Percentiles rank a stretch among this genome's conserved stretches.
phyloP scores from a whole-genome alignment of 2,329 filamentous ascomycete genomes.

The Chalaropsis thielavioides region DNA sequence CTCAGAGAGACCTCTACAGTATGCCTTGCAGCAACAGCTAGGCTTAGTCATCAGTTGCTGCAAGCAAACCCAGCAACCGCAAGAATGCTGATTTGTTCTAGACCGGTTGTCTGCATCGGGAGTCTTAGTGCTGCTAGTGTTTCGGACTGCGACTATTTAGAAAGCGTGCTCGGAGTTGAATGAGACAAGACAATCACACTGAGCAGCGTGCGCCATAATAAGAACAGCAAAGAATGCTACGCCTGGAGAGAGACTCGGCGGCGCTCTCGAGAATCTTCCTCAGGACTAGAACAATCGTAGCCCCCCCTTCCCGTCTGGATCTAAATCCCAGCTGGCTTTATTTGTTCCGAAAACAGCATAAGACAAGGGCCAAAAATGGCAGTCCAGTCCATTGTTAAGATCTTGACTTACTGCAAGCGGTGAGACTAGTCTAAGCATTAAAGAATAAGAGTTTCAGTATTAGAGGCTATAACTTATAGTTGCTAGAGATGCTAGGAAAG shows the following conservation, averaged over 20 bases:
- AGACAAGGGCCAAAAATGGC: not conserved
- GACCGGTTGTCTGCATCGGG: not conserved
- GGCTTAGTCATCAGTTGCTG: not conserved
- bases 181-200: not conserved
- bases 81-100: conserved; percentile 3
- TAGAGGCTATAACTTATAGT: no score
- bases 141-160: not conserved
- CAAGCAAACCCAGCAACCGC: conserved; percentile 1
- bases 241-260: not conserved
- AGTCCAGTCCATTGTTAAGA: not conserved
- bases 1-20: not conserved
- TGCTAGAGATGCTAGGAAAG: no score
- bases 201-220: not conserved
- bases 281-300: not conserved
- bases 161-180: not conserved
- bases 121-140: not conserved
- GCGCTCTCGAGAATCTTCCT: not conserved
- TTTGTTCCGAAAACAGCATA: not conserved
- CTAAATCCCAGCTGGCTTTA: not conserved
- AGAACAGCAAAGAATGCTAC: not conserved
- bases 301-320: not conserved
- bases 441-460: not conserved
- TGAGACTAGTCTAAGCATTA: not conserved
- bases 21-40: not conserved
- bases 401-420: not conserved